phyloP scores from a whole-genome alignment of 306 rosid species.

The Vigna trinervia region DNA sequence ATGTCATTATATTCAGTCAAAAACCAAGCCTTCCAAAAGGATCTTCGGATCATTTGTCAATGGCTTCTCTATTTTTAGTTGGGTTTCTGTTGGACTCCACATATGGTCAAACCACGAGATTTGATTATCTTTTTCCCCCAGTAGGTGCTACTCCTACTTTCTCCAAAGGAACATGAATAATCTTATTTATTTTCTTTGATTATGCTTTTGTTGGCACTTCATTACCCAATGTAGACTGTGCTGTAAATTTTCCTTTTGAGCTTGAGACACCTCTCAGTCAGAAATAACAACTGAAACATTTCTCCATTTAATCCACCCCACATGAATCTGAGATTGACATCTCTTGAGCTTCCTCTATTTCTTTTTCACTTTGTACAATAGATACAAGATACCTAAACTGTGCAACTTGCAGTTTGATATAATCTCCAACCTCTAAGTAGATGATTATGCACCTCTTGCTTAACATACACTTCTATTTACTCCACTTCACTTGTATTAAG shows the following conservation, averaged over 20 bases:
- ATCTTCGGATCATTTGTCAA: not conserved
- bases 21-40: not conserved
- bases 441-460: not conserved
- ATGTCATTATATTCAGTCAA: not conserved
- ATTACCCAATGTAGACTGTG: not conserved
- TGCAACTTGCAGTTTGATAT: not conserved
- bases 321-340: conserved; percentile 11
- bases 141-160: conserved; percentile 5
- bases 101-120: conserved; percentile 18
- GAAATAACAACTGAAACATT: not conserved
- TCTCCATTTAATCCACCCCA: conserved; percentile 17
- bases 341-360: not conserved
- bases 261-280: conserved; percentile 24
- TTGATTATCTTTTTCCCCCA: not conserved
- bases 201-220: conserved; percentile 11
- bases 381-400: conserved; percentile 9
- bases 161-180: not conserved
- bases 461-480: not conserved
- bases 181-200: not conserved
- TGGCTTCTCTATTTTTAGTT: not conserved
- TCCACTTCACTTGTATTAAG: not conserved
- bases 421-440: not conserved
- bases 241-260: not conserved
- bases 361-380: not conserved
- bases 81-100: conserved; percentile 9